Evolutionary conservation across 2,329 filamentous ascomycete genomes (phyloP).

Genomic region (Oidium heveae): DNA sequence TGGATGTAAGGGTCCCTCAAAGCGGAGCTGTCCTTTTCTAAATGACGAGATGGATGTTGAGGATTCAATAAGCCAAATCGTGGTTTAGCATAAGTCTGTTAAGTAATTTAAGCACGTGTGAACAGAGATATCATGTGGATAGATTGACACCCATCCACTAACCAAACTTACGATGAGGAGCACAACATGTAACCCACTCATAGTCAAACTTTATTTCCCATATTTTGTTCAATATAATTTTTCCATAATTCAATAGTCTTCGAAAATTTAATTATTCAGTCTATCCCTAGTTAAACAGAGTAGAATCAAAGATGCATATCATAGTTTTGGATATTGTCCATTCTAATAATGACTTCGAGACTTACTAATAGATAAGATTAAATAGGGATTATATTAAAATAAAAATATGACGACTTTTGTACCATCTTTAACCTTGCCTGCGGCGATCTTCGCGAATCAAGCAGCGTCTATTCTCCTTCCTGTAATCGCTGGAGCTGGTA

Average conservation of each 20-base stretch:
- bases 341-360: no score
- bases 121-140: background rate
- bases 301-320: no score
- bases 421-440: constrained; percentile 51
- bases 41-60: constrained; percentile 3
- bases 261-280: background rate
- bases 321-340: no score
- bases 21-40: constrained; percentile 6
- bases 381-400: constrained; percentile 1
- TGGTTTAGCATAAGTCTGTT: no score
- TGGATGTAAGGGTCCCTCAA: constrained; percentile 5
- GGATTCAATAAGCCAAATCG: background rate
- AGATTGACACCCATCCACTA: background rate
- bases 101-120: background rate
- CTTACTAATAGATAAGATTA: no score
- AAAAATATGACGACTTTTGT: constrained; percentile 53
- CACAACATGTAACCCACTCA: no score
- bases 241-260: no score
- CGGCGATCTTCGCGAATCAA: constrained; percentile 43
- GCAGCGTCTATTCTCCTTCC: constrained; percentile 54
- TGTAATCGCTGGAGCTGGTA: constrained; percentile 42
- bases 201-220: no score
- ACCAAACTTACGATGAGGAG: no score
- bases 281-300: no score
- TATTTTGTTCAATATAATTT: no score